phyloP scores from a whole-genome alignment of 495 filamentous ascomycete genomes.

The Hyaloscypha variabilis region DNA sequence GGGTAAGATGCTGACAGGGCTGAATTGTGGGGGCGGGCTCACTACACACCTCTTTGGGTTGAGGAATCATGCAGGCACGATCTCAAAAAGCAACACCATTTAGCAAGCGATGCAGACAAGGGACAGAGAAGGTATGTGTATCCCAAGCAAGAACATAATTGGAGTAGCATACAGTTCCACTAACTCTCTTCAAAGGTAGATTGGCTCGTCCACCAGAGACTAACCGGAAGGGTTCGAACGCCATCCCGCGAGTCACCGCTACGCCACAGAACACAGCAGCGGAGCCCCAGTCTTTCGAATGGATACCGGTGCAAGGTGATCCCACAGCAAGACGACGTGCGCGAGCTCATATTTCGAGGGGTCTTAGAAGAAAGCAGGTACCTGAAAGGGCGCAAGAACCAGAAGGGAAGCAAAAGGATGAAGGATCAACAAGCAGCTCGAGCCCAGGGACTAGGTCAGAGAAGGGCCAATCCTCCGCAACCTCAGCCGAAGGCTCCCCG shows the following conservation, averaged over 20 bases:
- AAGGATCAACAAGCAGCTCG: neutral
- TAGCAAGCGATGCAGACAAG: neutral
- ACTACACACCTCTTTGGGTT: too few relatives aligned
- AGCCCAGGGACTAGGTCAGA: neutral
- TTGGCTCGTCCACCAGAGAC: too few relatives aligned
- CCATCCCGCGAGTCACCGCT: neutral
- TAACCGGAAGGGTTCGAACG: too few relatives aligned
- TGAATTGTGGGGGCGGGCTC: too few relatives aligned
- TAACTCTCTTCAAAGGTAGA: too few relatives aligned
- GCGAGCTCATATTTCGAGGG: conserved; percentile 20
- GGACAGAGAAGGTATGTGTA: neutral
- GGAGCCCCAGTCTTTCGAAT: conserved; percentile 12
- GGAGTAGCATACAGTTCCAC: neutral
- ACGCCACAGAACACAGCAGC: neutral
- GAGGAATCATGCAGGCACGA: too few relatives aligned
- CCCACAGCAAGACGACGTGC: conserved; percentile 6
- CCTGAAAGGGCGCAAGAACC: conserved; percentile 5
- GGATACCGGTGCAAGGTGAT: conserved; percentile 19
- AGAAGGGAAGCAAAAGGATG: neutral
- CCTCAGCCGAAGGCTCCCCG: neutral
- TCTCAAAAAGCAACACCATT: neutral
- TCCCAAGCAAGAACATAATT: neutral
- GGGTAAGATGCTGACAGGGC: too few relatives aligned
- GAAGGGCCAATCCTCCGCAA: neutral
- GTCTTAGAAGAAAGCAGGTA: conserved; percentile 18